Evolutionary conservation across 441 rosid species (phyloP).

Genomic region (Jatropha multifida): DNA sequence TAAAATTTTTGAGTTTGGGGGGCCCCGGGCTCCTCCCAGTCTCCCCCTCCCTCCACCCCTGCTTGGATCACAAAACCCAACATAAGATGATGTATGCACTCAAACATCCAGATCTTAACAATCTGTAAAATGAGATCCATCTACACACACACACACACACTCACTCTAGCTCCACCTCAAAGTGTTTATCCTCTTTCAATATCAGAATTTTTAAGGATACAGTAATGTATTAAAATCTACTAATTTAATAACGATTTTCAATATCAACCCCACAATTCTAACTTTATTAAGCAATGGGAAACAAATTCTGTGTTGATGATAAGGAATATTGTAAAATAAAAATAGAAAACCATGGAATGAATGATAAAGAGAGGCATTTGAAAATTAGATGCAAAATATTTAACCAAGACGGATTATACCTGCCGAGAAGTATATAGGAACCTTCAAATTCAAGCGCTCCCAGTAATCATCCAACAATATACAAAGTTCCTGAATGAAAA

Average conservation of each 20-base stretch:
- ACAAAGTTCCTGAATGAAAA: constrained; percentile 68
- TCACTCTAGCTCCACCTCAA: not conserved
- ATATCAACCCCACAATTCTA: not conserved
- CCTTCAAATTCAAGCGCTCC: constrained; percentile 91
- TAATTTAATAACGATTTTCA: not conserved
- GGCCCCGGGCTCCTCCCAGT: too few relatives aligned
- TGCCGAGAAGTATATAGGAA: constrained; percentile 97
- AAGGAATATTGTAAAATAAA: not conserved
- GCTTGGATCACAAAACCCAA: not conserved
- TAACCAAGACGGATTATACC: constrained; percentile 42
- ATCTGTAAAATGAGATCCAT: not conserved
- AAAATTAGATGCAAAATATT: not conserved
- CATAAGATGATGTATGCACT: not conserved
- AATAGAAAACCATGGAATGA: not conserved
- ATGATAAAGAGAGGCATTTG: constrained; percentile 5
- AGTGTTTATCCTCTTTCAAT: constrained; percentile 6
- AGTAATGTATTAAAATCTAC: not conserved
- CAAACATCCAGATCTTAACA: not conserved
- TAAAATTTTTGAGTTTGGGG: too few relatives aligned
- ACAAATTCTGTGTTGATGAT: not conserved
- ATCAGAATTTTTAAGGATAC: not conserved
- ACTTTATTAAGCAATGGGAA: not conserved
- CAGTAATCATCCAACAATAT: constrained; percentile 94
- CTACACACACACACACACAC: too few relatives aligned
- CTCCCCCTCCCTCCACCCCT: too few relatives aligned